Evolutionary conservation across 2,329 filamentous ascomycete genomes (phyloP), one percentile per base, ranked within the genome.

Genomic region (Ophiostoma piceae): DNA sequence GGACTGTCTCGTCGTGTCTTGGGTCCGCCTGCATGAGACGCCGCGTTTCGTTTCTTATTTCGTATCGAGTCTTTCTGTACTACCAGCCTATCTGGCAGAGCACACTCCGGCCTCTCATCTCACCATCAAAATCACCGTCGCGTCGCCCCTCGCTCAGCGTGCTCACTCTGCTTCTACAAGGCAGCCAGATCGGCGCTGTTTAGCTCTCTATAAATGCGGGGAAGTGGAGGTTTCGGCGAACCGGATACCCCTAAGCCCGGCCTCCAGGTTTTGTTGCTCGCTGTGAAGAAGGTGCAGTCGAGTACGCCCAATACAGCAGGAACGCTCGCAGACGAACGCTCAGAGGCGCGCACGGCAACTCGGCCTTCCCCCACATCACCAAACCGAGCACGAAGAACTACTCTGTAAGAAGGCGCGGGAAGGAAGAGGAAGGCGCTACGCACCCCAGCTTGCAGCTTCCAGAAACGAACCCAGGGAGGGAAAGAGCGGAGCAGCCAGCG

Each of bases 191-290:
- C 60, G 47, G 26, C 39, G 67, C 47, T 47, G 69, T 39, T 39
- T 69, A 39, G 67, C 32, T 22, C 64, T 65, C 35, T 39, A 71
- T 71, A 67, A 71, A 68, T 70, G 71, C 71, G 71, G 71, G 71
- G 71, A 71, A 71, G 71, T 70, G 68, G 71, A 69, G 37, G 71
- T 43, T 67, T 71, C 71, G 71, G 71, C 60, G 66, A 66, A 71
- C 70, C 68, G 70, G 70, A 71, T 69, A 41, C 65, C 39, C 64
- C 41, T 35, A 66, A 68, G 43, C 43, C 51, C 41, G 39, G 39
- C 67, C 67, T 54, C 37, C 37, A 64, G 65, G 22, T 47, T 67
- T 70, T 65, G 65, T 65, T 22, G 16, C 65, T 64, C 65, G 19
- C 51, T 57, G n/a, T 57, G 51, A 57, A n/a, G 43, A n/a, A 47